Conservation (phyloP, 768 basidiomycete species). For the Mycena epipterygia region DNA sequence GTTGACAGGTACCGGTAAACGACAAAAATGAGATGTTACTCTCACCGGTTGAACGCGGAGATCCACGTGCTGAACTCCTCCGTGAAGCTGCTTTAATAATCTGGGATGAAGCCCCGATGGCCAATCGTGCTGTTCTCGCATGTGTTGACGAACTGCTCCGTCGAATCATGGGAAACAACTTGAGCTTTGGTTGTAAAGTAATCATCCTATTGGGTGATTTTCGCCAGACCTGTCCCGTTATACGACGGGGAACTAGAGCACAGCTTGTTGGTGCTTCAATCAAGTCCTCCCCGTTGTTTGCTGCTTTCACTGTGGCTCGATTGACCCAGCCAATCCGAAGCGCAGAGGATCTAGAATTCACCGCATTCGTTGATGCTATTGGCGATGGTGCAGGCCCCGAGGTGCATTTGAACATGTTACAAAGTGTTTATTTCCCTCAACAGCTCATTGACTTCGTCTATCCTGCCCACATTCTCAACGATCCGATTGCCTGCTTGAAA, state of each 20-base stretch:
- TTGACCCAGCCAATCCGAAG: constrained; percentile 52
- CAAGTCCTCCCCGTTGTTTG: constrained; percentile 51
- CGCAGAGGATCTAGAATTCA: constrained; percentile 51
- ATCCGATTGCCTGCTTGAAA: constrained; percentile 43
- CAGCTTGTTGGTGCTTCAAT: constrained; percentile 36
- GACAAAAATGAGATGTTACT: constrained; percentile 47
- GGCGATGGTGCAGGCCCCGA: constrained; percentile 49
- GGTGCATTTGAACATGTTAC: constrained; percentile 35
- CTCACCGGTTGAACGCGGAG: constrained; percentile 46
- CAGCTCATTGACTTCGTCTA: constrained; percentile 39
- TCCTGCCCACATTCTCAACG: constrained; percentile 40
- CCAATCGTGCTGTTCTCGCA: constrained; percentile 41
- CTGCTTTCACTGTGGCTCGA: constrained; percentile 39
- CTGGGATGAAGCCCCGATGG: constrained; percentile 39
- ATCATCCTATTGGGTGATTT: constrained; percentile 37
- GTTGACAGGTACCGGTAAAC: constrained; percentile 47
- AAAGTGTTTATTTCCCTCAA: not conserved
- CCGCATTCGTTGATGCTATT: constrained; percentile 53
- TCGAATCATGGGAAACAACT: constrained; percentile 51
- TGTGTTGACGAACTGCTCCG: constrained; percentile 54
- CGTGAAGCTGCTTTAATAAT: constrained; percentile 45
- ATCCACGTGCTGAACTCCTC: constrained; percentile 50
- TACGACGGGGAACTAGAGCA: not conserved
- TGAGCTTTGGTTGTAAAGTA: not conserved
- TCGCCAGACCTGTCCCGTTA: constrained; percentile 47